These are phyloP conservation scores for Trametes sanguinea DNA, from an alignment of 768 basidiomycete genomes.

Conservation along the genomic window DNA sequence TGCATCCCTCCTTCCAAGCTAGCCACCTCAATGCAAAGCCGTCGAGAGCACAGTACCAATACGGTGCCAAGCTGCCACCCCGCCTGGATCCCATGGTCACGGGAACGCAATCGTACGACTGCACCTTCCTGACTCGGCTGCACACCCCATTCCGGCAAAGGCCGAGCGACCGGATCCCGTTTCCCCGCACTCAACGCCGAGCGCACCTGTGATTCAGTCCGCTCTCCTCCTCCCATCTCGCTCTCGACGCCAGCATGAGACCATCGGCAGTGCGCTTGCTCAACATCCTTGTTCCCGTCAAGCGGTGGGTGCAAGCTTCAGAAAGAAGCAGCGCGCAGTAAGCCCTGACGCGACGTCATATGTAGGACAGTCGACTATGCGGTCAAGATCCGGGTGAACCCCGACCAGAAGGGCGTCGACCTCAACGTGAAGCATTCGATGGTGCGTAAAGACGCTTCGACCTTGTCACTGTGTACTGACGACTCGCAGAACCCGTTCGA, in stretches of 20 bases:
- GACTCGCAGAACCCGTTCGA: conserved; percentile 89
- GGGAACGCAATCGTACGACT: not conserved
- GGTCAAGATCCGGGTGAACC: conserved; percentile 97
- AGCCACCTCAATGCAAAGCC: no score
- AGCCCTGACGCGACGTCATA: conserved; percentile 3
- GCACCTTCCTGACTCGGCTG: not conserved
- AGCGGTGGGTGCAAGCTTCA: conserved; percentile 55
- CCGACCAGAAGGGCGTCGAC: conserved; percentile 93
- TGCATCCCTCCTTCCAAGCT: no score
- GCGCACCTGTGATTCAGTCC: conserved; percentile 7
- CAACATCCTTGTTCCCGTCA: conserved; percentile 93
- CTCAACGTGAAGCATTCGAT: conserved; percentile 98
- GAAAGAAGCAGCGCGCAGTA: not conserved
- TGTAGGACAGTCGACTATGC: conserved; percentile 92
- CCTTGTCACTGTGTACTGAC: not conserved
- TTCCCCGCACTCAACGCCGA: conserved; percentile 13
- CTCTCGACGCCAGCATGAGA: conserved; percentile 53
- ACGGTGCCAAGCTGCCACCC: no score
- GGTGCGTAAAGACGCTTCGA: conserved; percentile 50
- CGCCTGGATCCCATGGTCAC: not conserved
- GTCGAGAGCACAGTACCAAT: no score
- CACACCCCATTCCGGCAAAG: not conserved
- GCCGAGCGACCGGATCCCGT: conserved; percentile 11
- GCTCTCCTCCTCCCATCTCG: not conserved
- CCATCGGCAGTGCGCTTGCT: conserved; percentile 71